Evolutionary conservation across 2,329 filamentous ascomycete genomes (phyloP), one percentile per base, ranked within the genome.

Genomic region (Fusarium sp.): DNA sequence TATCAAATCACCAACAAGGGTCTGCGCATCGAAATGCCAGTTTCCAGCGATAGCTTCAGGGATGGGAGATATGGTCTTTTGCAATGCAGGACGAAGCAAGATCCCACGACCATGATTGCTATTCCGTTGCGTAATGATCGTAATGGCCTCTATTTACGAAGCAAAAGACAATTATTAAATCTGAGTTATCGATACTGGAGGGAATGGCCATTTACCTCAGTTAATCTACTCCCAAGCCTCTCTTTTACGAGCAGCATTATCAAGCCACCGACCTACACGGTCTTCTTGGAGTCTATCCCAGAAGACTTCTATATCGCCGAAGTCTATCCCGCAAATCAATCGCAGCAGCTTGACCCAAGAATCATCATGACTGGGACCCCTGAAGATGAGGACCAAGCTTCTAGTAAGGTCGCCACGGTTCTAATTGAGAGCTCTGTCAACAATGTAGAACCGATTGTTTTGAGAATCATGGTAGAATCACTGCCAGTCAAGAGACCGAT

Each of bases 301-400:
- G 26, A 48, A 0, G 11, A 10, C 9, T 48, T 48, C 6, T 28
- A 48, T 7, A 11, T 48, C 6, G 26, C 18, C 22, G 45, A 48
- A 1, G 45, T 48, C 9, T 48, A 8, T 8, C 13, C 26, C 0
- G 13, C 26, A 15, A 48, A 22, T 4, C 0, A 20, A 5, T 3
- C 26, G 1, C 24, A 22, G 26, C 45, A 28, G 18, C 20, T 4
- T 11, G 45, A 48, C 9, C 26, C 45, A 8, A 15, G 20, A 15
- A 8, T 28, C 13, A 28, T 48, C 20, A 48, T 48, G 26, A 28
- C 26, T 0, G 26, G 45, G 1, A 28, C 13, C 1, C 45, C 26
- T 15, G 13, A 48, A 15, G 4, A 11, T 3, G 13, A 22, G 6
- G 6, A 1, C 4, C 17, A 5, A 10, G 5, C 0, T 7, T 14